Percentiles rank a stretch among this genome's conserved stretches.
Evolutionary conservation across 1,284 basidiomycete genomes (phyloP).

Genomic region (Agroathelia rolfsii): DNA sequence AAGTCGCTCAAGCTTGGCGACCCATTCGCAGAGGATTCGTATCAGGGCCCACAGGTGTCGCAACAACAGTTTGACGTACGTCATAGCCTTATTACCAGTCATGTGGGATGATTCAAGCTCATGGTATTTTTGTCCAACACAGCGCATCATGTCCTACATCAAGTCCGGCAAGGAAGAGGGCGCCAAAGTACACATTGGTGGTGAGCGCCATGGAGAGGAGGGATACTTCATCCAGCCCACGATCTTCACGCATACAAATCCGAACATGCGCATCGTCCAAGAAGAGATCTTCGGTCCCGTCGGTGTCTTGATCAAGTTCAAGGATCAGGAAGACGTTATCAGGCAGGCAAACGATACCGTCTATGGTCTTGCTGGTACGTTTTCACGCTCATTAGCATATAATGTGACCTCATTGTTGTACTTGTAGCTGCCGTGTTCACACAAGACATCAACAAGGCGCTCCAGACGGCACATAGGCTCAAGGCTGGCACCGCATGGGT

Average conservation of each 20-base stretch:
- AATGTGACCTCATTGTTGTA: too few relatives aligned
- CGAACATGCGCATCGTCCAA: conserved; percentile 56
- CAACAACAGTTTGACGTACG: conserved; percentile 32
- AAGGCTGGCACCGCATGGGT: conserved; percentile 71
- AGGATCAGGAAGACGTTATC: conserved; percentile 43
- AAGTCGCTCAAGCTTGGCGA: conserved; percentile 42
- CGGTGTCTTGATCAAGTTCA: conserved; percentile 38
- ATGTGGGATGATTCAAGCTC: too few relatives aligned
- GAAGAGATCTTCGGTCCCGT: conserved; percentile 73
- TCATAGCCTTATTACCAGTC: conserved; percentile 3
- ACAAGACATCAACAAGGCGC: conserved; percentile 55
- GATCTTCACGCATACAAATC: conserved; percentile 55
- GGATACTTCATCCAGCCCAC: conserved; percentile 52
- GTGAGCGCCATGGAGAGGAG: conserved; percentile 46
- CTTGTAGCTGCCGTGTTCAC: conserved; percentile 71
- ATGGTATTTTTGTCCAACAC: too few relatives aligned
- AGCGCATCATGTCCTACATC: conserved; percentile 66
- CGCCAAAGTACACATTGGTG: conserved; percentile 56
- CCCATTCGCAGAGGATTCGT: conserved; percentile 49
- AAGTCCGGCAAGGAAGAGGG: conserved; percentile 59
- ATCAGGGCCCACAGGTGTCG: conserved; percentile 64
- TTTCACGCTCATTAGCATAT: too few relatives aligned
- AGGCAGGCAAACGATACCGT: conserved; percentile 62
- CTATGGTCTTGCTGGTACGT: conserved; percentile 67
- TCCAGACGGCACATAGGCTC: conserved; percentile 58